Conservation (phyloP, 169 alveolate genomes). For the Neospora caninum region DNA sequence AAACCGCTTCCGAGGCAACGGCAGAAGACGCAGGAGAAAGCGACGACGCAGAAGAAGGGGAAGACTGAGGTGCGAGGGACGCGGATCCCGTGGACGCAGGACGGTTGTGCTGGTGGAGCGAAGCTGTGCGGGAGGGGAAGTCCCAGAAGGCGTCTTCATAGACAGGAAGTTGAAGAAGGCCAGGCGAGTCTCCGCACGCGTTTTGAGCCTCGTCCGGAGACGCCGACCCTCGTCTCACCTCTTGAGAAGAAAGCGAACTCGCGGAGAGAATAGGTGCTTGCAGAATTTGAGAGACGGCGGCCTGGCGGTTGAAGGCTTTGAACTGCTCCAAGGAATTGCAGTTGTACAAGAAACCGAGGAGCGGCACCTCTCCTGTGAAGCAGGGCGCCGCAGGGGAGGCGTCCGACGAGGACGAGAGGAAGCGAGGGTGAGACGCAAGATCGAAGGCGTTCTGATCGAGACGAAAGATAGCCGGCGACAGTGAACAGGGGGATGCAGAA, state of each 20-base stretch:
- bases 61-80: neutral
- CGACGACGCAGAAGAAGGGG: neutral
- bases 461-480: neutral
- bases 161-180: neutral
- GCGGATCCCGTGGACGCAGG: neutral
- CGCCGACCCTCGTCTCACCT: neutral
- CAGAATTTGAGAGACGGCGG: conserved; percentile 22
- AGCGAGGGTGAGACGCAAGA: neutral
- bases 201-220: neutral
- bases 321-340: conserved; percentile 33
- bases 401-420: neutral
- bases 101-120: neutral
- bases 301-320: neutral
- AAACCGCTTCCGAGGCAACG: neutral
- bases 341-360: conserved; percentile 16
- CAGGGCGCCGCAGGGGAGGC: neutral
- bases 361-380: neutral
- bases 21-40: neutral
- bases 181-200: neutral
- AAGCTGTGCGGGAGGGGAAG: neutral
- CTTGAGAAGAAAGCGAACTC: neutral
- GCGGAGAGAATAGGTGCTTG: neutral
- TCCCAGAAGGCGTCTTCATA: neutral
- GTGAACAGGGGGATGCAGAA: neutral
- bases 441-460: neutral